Base-by-base conservation (phyloP, 805 yeast genomes). In the Sugiyamaella boreocaroliniensis region DNA sequence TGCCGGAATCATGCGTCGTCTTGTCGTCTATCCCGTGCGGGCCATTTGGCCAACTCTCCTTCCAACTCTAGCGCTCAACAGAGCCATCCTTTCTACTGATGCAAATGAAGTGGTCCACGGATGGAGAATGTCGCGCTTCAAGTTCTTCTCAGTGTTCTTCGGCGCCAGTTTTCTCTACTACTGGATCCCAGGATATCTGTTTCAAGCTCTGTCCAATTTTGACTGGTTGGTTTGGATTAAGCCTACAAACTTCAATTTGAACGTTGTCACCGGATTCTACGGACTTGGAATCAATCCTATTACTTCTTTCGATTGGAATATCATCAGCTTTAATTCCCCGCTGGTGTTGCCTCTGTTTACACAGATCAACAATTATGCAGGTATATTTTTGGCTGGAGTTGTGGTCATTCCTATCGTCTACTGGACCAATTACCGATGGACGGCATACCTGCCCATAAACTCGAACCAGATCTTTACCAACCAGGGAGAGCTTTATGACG, bases 161-260 rank as follows among this genome's bases (percentile, higher is more conserved):
- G 53, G 58, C 12, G 65, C 66, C 18, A 68, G 76, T 43, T 82
- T 83, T 59, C 54, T 73, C 6, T 84, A 82, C 77, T 79, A 78
- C 63, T 83, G 86, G 83, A 69, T 85, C 58, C 89, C 92, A 8
- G 83, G 81, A 47, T 84, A 73, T 63, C 70, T 86, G 20, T 83
- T 83, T 69, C 71, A 73, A 16, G 88, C 82, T 1, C 73, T 85
- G 48, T 75, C 82, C 1, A 75, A 74, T 58, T 86, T 86, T 67
- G 79, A 75, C 61, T 81, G 86, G 86, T 75, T 79, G 62, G 74
- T 68, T 26, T 80, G 85, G 85, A 79, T 79, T 46, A 71, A 58
- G 1, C 71, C 71, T n/a, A 64, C 81, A 55, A 82, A 82, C 61
- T 78, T 80, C 54, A 71, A 76, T 42, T 76, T 80, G 5, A 83